Evolutionary conservation across 2,329 filamentous ascomycete species (phyloP).

Genomic region (Ophiostoma montium): DNA sequence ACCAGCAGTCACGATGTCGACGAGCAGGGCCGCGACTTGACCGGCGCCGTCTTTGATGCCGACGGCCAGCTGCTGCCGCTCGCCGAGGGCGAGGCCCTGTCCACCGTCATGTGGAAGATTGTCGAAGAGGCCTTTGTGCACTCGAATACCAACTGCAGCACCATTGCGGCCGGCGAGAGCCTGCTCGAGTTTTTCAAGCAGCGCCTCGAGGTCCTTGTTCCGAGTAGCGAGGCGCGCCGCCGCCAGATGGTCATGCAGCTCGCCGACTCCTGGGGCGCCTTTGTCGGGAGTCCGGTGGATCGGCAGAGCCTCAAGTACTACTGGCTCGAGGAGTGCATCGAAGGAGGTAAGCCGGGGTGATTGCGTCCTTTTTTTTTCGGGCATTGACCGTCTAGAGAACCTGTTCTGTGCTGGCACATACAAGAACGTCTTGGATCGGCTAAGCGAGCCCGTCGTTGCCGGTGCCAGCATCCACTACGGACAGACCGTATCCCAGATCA

Average conservation of each 20-base stretch:
- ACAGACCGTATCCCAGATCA: slow-evolving; percentile 33
- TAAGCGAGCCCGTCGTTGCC: slow-evolving; percentile 42
- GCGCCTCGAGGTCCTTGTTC: slow-evolving; percentile 29
- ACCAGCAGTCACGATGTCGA: slow-evolving; percentile 34
- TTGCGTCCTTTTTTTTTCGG: background rate
- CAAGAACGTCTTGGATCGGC: slow-evolving; percentile 39
- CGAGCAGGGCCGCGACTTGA: slow-evolving; percentile 22
- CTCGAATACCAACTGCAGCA: slow-evolving; percentile 41
- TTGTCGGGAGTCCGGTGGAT: slow-evolving; percentile 50
- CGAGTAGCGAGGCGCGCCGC: slow-evolving; percentile 18
- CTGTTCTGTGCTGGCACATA: slow-evolving; percentile 47
- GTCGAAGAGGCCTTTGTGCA: slow-evolving; percentile 53
- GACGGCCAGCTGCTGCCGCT: slow-evolving; percentile 35
- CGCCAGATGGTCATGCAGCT: slow-evolving; percentile 34
- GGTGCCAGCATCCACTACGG: slow-evolving; percentile 39
- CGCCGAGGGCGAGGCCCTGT: slow-evolving; percentile 31
- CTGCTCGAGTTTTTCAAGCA: slow-evolving; percentile 39
- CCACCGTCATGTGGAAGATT: slow-evolving; percentile 50
- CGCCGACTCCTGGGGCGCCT: slow-evolving; percentile 56
- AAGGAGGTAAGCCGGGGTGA: slow-evolving; percentile 39
- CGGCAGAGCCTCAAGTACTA: slow-evolving; percentile 61
- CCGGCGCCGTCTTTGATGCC: slow-evolving; percentile 34
- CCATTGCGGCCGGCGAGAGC: slow-evolving; percentile 33
- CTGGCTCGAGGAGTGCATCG: slow-evolving; percentile 65
- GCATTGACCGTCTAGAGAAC: slow-evolving; percentile 31